Evolutionary conservation across 1,284 basidiomycete genomes (phyloP), one percentile per base, ranked within the genome.

Genomic region (Hymenochaete sp.): DNA sequence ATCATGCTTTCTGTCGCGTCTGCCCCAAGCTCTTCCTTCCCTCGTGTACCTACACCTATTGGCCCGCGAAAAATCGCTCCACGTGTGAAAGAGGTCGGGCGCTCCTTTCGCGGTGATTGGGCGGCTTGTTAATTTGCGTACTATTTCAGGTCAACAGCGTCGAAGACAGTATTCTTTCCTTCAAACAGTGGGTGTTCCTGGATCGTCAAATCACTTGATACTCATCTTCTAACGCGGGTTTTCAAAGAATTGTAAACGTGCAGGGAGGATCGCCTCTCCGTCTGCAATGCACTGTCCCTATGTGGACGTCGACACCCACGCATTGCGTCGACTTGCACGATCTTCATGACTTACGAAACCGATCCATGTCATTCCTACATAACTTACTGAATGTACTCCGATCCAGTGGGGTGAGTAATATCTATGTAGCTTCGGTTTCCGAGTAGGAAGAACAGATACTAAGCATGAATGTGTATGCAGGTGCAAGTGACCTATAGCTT

Each of bases 251-350:
- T 71, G 57, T 55, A 73, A 61, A 42, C 67, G 62, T 54, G 66
- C 55, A 59, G 63, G 59, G 51, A 65, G 54, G 54, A 62, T 29
- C 35, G 64, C 61, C 66, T 14, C 62, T 71, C 19, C 67, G 73
- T 29, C 64, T 83, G 29, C 68, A 76, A 48, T 82, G 80, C 62
- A 73, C 73, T 11, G 66, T 83, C 21, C 80, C 80, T 3, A 82
- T 77, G 24, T 78, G 75, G 69, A 73, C 67, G 41, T 63, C 72
- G 6, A 68, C 72, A 21, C 72, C 72, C 13, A 71, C 75, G 52
- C 69, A 67, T 44, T 79, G 80, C 56, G 59, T 72, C 51, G 79
- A 82, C 59, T 66, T 86, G 44, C 67, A 85, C 60, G 73, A 86
- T 66, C 66, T 85, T 55, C 65, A 80, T 53, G 71, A 83, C 56